A percentile compares a stretch with the other conserved stretches of the same genome.
These are phyloP conservation scores for Triticum timopheevii DNA, from an alignment of 176 grass and related monocot species.

Conservation along the genomic window DNA sequence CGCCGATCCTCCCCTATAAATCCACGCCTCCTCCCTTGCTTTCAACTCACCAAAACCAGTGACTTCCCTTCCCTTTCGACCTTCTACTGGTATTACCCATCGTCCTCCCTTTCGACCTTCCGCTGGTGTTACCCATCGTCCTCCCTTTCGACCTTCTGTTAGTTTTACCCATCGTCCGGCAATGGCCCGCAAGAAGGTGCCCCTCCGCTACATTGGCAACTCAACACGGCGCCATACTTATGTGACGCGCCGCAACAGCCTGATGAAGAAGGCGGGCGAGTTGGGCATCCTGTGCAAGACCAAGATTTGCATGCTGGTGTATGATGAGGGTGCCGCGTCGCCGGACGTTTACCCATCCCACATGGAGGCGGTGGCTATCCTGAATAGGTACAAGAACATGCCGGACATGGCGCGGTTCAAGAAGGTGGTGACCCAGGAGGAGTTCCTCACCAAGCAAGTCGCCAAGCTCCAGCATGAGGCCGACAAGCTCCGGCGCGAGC, in stretches of 20 bases:
- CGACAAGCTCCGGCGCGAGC: neutral
- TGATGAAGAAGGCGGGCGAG: slow-evolving; percentile 42
- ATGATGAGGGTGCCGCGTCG: neutral
- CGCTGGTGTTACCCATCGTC: neutral
- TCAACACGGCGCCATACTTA: neutral
- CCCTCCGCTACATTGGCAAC: slow-evolving; percentile 25
- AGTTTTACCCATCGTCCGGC: neutral
- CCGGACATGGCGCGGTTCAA: slow-evolving; percentile 26
- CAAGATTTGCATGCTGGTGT: slow-evolving; percentile 22
- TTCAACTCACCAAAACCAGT: neutral
- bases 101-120: neutral
- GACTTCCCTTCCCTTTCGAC: neutral
- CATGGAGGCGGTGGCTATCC: neutral
- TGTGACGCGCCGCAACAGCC: slow-evolving; percentile 1
- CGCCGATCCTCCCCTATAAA: neutral
- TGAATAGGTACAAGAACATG: slow-evolving; percentile 7
- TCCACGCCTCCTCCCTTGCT: neutral
- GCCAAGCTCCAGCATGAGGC: slow-evolving; percentile 21
- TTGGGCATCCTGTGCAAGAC: slow-evolving; percentile 17
- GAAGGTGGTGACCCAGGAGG: slow-evolving; percentile 28
- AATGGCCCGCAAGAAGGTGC: slow-evolving; percentile 45
- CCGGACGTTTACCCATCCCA: slow-evolving; percentile 22
- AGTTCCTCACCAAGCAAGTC: slow-evolving; percentile 19
- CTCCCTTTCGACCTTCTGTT: neutral
- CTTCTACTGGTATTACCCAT: neutral